Evolutionary conservation across 257 asterid species (phyloP), one percentile per base, ranked within the genome.

Genomic region (Fraxinus americana): DNA sequence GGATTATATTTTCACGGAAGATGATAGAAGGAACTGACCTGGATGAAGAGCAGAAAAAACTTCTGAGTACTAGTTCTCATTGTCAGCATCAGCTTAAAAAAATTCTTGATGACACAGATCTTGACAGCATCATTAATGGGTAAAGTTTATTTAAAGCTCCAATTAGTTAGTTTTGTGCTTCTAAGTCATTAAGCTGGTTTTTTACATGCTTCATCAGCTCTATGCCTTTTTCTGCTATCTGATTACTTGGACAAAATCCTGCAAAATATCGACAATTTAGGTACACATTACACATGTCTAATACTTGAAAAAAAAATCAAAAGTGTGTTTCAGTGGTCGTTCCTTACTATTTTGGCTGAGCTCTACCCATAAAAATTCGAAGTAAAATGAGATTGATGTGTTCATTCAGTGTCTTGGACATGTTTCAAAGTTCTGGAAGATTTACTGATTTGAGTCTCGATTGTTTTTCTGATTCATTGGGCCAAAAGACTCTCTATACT

Each of bases 51-150:
- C 99, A 95, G 93, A 93, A 71, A 43, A 86, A 83, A 61, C 80
- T 95, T 36, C 27, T 93, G 68, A 86, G 69, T 30, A 91, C 97
- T 1, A 93, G 97, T 63, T 75, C 76, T 29, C 88, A 85, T 79
- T 93, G 99, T 80, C 98, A 93, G 77, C 89, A 81, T 19, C 99
- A 93, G 86, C 93, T 95, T 25, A 90, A 85, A 85, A 93, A 89
- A 75, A 87, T 95, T 83, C 94, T 95, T 4, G 98, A 95, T 21
- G 99, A 93, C 80, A 92, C 97, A 4, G 97, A 95, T 89, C 97
- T 95, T 50, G 99, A 93, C 81, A 84, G 90, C 82, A 93, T 95
- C 77, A 91, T 89, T 2, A 97, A 93, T 21, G 97, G 99, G 97
- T 94, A 89, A 2, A 81, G 70, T 14, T 67, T 32, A 52, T 73